Evolutionary conservation across 2,329 filamentous ascomycete genomes (phyloP), one percentile per base, ranked within the genome.

Genomic region (Trichoderma guizhouense): DNA sequence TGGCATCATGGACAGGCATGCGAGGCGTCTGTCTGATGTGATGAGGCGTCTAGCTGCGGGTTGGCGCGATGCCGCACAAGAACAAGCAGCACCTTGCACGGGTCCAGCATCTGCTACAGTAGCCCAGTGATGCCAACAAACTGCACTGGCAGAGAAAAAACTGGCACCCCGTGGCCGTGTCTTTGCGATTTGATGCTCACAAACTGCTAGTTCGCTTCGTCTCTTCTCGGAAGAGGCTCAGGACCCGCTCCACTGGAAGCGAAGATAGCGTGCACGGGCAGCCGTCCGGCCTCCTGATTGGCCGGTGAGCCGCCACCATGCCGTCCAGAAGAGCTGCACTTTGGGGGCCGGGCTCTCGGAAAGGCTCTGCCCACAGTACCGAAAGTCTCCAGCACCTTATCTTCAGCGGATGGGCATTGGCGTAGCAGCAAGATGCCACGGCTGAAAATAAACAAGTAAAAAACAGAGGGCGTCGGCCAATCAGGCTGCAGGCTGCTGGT

Each of bases 201-300:
- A 36, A 47, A 47, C 18, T 69, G 32, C 58, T 61, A 36, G n/a
- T 26, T 14, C 55, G 30, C 51, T 57, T 60, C 65, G 57, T 57
- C n/a, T 61, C 26, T 15, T 51, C 57, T 69, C 66, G 57, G 66
- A 69, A 69, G 66, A 69, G 66, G 66, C 66, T 69, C 39, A 69
- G 14, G 36, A 75, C 21, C 63, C 63, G 77, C 76, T 78, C 78
- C 78, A 81, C 77, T 80, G 75, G 74, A 71, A 72, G 67, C 76
- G 75, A 77, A 71, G 76, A 75, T 73, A 76, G 73, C 69, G 74
- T 72, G 77, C 79, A 81, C 79, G 79, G 75, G 79, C 79, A 74
- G 57, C 51, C 43, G 76, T 61, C 72, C 73, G 73, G 74, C 74
- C 57, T 73, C 72, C 73, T 81, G 78, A 81, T 80, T 77, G 79